phyloP scores from a whole-genome alignment of 192 early-diverging fungal species.

The Linnemannia schmuckeri region DNA sequence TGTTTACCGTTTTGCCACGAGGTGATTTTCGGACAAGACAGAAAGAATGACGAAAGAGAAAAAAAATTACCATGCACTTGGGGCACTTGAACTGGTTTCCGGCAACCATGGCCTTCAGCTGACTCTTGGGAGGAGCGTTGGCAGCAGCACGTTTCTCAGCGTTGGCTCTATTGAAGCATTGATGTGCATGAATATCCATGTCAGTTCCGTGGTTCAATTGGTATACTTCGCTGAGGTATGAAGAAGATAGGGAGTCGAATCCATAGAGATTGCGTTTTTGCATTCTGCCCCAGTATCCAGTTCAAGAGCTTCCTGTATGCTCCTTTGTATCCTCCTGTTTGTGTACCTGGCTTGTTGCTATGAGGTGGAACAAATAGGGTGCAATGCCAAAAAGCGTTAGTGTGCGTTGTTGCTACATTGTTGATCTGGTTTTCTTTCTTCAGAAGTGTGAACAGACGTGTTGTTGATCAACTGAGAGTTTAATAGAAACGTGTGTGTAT shows the following conservation, averaged over 20 bases:
- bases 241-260: background rate
- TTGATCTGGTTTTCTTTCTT: background rate
- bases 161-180: conserved; percentile 44
- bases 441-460: too few species aligned
- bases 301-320: background rate
- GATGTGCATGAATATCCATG: background rate
- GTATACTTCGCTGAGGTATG: background rate
- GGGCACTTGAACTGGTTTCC: conserved; percentile 58
- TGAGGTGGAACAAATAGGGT: background rate
- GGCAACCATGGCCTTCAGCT: conserved; percentile 51
- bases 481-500: too few species aligned
- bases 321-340: background rate
- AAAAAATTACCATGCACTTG: conserved; percentile 47
- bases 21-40: background rate
- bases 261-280: background rate
- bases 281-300: background rate
- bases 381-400: background rate
- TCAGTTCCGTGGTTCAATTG: background rate
- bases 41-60: background rate
- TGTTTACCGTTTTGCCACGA: background rate
- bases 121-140: conserved; percentile 54
- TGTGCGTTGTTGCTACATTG: background rate
- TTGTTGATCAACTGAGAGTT: too few species aligned
- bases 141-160: conserved; percentile 56
- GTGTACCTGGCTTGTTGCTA: conserved; percentile 50